Conservation (phyloP, 1,284 basidiomycete genomes). For the Coriolopsis trogii region DNA sequence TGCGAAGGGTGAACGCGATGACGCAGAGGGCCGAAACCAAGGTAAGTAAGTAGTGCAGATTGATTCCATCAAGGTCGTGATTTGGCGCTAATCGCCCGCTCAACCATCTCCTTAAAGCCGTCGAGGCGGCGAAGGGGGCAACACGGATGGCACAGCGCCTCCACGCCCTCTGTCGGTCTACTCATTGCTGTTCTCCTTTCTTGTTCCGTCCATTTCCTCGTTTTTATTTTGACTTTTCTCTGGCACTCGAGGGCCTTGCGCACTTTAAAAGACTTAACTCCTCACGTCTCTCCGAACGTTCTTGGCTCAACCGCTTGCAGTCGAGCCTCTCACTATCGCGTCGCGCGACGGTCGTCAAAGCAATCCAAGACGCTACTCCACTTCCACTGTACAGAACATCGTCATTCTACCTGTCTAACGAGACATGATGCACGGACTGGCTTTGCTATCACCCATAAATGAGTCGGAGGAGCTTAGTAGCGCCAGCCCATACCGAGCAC, state of each 20-base stretch:
- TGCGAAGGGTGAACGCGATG: background rate
- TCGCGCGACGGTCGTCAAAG: too few species aligned
- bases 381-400: conserved; percentile 6
- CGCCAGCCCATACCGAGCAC: conserved; percentile 13
- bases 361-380: conserved; percentile 5
- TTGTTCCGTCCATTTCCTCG: background rate
- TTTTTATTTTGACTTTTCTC: background rate
- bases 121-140: conserved; percentile 14
- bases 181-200: background rate
- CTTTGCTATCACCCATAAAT: conserved; percentile 20
- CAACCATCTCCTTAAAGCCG: conserved; percentile 22
- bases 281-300: too few species aligned
- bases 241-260: too few species aligned
- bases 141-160: conserved; percentile 21
- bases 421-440: conserved; percentile 16
- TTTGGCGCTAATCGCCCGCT: conserved; percentile 22
- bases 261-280: too few species aligned
- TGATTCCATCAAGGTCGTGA: conserved; percentile 26
- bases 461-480: conserved; percentile 17
- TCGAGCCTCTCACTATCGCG: too few species aligned
- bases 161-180: conserved; percentile 6
- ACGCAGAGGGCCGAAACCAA: background rate
- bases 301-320: too few species aligned
- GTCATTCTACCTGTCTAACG: background rate
- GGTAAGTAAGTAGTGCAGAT: background rate